Conservation (phyloP, 1,284 basidiomycete species). For the Melampsora abietis-canadensis region DNA sequence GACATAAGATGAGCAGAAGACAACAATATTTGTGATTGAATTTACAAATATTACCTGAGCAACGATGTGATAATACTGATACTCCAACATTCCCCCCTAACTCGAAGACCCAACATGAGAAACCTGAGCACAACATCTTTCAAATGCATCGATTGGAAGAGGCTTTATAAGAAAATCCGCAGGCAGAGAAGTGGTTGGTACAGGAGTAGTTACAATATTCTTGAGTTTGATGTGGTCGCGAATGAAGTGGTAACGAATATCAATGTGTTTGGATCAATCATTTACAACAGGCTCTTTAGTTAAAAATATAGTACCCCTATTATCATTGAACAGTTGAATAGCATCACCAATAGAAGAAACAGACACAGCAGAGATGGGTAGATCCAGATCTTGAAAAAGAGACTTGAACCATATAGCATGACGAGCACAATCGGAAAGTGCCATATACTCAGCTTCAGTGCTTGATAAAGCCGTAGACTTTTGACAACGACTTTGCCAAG, state of each 20-base stretch:
- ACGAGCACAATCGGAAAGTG: background rate
- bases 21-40: no score
- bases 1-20: no score
- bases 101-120: background rate
- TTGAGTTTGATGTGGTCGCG: background rate
- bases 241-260: background rate
- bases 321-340: background rate
- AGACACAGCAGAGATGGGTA: background rate
- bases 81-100: slow-evolving; percentile 2
- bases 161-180: background rate
- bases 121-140: background rate
- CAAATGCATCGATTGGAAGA: background rate
- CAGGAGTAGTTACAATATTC: background rate
- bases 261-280: background rate
- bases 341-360: background rate
- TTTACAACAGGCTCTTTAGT: background rate
- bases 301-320: background rate
- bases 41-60: background rate
- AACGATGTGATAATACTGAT: no score
- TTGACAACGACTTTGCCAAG: background rate
- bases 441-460: background rate
- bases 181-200: background rate
- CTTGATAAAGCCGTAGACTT: background rate
- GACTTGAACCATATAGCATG: background rate
- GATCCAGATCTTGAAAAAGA: background rate